Base-by-base conservation (phyloP, 768 basidiomycete species). In the Floccularia luteovirens region DNA sequence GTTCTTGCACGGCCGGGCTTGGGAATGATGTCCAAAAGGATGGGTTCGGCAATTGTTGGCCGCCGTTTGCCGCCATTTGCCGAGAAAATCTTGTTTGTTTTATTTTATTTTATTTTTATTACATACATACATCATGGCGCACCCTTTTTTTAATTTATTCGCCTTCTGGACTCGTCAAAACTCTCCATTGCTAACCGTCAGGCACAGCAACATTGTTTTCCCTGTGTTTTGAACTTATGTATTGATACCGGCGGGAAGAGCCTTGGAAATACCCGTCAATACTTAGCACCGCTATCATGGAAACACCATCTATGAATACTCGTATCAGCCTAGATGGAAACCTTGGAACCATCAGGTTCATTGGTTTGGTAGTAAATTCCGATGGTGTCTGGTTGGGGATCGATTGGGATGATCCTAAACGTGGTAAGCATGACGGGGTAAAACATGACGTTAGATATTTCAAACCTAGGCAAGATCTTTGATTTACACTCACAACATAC, bases 351-450 rank as follows among this genome's bases (percentile, higher is more conserved):
- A 59, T 94, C 46, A 76, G 61, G 59, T 92, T 74, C 52, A 60
- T 72, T 11, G 90, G 90, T 1, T 46, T 57, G 1, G 78, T 93
- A 14, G 63, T 75, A 13, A 72, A 72, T 11, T 78, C 86, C 0
- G 52, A 61, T 2, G 88, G 86, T 3, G 49, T 60, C 10, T 98
- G 93, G 93, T 69, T 92, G n/a, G 94, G 94, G n/a, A 75, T 97
- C 34, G 94, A 98, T 62, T 98, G 93, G 89, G 94, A 98, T 54
- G 82, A 90, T 51, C 73, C 80, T 14, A 44, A 57, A 5, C 76
- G 91, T 42, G 94, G 94, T 20, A 93, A 86, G 57, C 92, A 97
- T 56, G 77, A 85, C 49, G 94, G 94, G 4, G 55, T 68, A 47
- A 87, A 90, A 54, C 79, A 89, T 47, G 83, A 79, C 34, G 74